Base-by-base conservation (phyloP, 352 stramenopile genomes). In the Globisporangium okanoganense region DNA sequence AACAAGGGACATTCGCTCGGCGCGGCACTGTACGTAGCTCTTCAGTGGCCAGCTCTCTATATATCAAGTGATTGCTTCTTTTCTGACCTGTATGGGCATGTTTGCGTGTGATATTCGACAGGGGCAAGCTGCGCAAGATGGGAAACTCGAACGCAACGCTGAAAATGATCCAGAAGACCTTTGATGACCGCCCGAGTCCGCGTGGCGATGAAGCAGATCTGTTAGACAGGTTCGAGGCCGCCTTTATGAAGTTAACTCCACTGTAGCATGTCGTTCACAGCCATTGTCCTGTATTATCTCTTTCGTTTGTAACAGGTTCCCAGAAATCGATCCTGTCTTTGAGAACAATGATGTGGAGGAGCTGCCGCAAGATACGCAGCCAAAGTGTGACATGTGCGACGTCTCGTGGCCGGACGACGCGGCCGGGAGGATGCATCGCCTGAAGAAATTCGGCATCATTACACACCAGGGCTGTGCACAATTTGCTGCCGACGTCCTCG, bases 401-500 rank as follows among this genome's bases (percentile, higher is more conserved):
- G 84, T 94, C 2, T 94, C 84, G 9, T 94, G 84, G 84, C 84
- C 84, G 8, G 84, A 92, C 27, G 82, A 88, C 31, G 75, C 69
- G 2, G 70, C 69, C 0, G 65, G 67, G 1, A 78, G 60, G 36
- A 90, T 94, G 84, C 82, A 76, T 47, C 70, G 70, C 12, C 71
- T 85, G 56, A 77, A 63, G 33, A 73, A 71, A 29, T 55, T 80
- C 2, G 76, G 71, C 5, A 75, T 90, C 53, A 51, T 89, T n/a
- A 86, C 80, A 5, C 84, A 94, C 45, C 70, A 90, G 38, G 79
- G 80, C 1, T 94, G 84, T 33, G 72, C 80, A 9, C 84, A 94
- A 57, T 94, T 92, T 54, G 84, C 84, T 9, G 75, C 75, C 1
- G 78, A 94, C 20, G 78, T 92, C 9, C 72, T 92, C n/a, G 65